A percentile compares a stretch with the other conserved stretches of the same genome.
These are phyloP conservation scores for Agrostemma githago DNA, from an alignment of 148 eudicot species.

Conservation along the genomic window DNA sequence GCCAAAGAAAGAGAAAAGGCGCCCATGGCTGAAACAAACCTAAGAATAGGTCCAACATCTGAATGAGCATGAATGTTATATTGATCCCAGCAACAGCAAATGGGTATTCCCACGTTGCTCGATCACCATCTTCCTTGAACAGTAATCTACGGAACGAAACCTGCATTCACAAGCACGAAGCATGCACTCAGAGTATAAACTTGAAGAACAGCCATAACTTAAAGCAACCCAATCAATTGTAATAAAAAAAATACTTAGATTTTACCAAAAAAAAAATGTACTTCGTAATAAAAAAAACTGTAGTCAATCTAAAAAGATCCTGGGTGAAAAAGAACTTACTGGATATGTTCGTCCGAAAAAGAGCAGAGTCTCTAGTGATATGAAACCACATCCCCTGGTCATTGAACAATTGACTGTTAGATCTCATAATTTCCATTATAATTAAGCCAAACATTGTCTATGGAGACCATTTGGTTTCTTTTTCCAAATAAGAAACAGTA, in stretches of 20 bases:
- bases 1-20: neutral
- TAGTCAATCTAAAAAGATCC: neutral
- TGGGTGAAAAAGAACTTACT: conserved; percentile 37
- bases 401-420: conserved; percentile 7
- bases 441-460: neutral
- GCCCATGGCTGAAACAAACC: conserved; percentile 33
- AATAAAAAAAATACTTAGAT: neutral
- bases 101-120: conserved; percentile 93
- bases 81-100: conserved; percentile 97
- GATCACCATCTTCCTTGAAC: conserved; percentile 63
- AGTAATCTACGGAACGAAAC: conserved; percentile 68
- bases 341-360: conserved; percentile 73
- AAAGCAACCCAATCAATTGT: neutral
- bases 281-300: neutral
- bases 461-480: neutral
- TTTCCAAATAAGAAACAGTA: neutral
- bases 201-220: neutral
- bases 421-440: neutral
- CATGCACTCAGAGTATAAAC: no score
- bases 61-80: conserved; percentile 77
- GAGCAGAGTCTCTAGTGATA: conserved; percentile 80
- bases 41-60: conserved; percentile 74
- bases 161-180: conserved; percentile 48
- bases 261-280: no score
- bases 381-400: conserved; percentile 81